Evolutionary conservation across 192 early-diverging fungal species (phyloP).

Genomic region (Mortierella hygrophila): DNA sequence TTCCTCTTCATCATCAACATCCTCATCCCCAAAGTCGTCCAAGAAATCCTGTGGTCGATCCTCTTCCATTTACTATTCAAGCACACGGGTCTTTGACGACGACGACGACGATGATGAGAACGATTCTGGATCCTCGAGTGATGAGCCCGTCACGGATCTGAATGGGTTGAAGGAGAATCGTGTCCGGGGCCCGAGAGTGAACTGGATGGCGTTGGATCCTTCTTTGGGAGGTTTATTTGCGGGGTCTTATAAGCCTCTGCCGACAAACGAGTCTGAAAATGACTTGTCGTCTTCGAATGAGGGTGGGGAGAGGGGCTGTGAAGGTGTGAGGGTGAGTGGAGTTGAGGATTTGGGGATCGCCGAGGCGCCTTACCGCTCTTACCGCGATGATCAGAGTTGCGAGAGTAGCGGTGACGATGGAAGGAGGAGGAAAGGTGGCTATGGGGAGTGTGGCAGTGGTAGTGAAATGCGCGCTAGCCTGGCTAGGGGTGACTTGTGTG

Average conservation of each 20-base stretch:
- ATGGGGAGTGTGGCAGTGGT: neutral
- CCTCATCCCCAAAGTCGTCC: slow-evolving; percentile 7
- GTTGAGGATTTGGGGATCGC: slow-evolving; percentile 14
- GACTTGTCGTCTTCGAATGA: slow-evolving; percentile 20
- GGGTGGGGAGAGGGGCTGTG: neutral
- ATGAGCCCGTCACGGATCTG: slow-evolving; percentile 37
- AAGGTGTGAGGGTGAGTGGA: neutral
- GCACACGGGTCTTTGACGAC: neutral
- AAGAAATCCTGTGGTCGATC: slow-evolving; percentile 29
- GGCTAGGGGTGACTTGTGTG: neutral
- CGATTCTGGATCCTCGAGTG: slow-evolving; percentile 9
- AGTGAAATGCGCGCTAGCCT: neutral
- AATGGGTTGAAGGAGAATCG: slow-evolving; percentile 51
- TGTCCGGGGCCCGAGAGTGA: slow-evolving; percentile 29
- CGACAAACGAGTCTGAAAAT: slow-evolving; percentile 13
- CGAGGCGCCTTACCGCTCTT: neutral
- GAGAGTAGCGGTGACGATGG: neutral
- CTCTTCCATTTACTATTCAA: slow-evolving; percentile 41
- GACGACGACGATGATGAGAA: slow-evolving; percentile 21
- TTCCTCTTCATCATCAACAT: neutral
- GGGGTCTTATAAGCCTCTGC: slow-evolving; percentile 21
- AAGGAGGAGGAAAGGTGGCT: neutral
- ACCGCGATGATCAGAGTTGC: neutral
- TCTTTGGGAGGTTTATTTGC: slow-evolving; percentile 31
- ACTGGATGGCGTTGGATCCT: slow-evolving; percentile 40